phyloP scores from a whole-genome alignment of 1,139 yeast species.

The Blastobotrys elegans region DNA sequence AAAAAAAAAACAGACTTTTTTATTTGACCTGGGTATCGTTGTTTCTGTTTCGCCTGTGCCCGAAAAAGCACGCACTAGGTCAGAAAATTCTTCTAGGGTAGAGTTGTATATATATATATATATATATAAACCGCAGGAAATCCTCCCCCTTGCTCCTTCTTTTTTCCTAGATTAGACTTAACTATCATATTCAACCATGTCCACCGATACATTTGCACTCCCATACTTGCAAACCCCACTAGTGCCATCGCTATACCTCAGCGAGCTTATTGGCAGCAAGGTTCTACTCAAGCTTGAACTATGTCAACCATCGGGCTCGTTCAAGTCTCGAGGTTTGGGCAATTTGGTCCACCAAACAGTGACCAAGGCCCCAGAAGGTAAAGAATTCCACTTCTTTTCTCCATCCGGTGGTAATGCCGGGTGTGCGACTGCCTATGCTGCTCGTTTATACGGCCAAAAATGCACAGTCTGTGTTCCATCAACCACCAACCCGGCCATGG shows the following conservation, averaged over 20 bases:
- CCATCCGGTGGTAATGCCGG: constrained; percentile 86
- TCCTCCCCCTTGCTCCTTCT: too few relatives aligned
- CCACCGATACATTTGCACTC: constrained; percentile 14
- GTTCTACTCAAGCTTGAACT: constrained; percentile 56
- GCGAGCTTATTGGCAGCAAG: constrained; percentile 33
- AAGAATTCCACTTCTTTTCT: constrained; percentile 48
- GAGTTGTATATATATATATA: neutral
- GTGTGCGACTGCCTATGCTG: constrained; percentile 63
- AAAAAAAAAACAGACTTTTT: neutral
- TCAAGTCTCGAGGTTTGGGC: constrained; percentile 51
- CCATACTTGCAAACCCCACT: constrained; percentile 35
- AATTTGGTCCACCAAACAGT: constrained; percentile 32
- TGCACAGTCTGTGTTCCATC: constrained; percentile 66
- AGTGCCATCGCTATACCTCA: constrained; percentile 29
- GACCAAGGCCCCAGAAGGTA: constrained; percentile 22
- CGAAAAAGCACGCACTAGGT: neutral
- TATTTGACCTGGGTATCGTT: neutral
- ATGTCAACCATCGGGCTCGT: constrained; percentile 68
- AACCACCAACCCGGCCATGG: constrained; percentile 42
- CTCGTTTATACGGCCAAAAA: constrained; percentile 36
- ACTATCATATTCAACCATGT: constrained; percentile 9
- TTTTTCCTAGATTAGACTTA: neutral
- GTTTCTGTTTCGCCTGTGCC: neutral
- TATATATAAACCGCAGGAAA: neutral
- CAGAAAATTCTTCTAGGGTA: neutral